These are phyloP conservation scores for Plenodomus lindquistii DNA, from an alignment of 2,329 filamentous ascomycete genomes.

Conservation along the genomic window DNA sequence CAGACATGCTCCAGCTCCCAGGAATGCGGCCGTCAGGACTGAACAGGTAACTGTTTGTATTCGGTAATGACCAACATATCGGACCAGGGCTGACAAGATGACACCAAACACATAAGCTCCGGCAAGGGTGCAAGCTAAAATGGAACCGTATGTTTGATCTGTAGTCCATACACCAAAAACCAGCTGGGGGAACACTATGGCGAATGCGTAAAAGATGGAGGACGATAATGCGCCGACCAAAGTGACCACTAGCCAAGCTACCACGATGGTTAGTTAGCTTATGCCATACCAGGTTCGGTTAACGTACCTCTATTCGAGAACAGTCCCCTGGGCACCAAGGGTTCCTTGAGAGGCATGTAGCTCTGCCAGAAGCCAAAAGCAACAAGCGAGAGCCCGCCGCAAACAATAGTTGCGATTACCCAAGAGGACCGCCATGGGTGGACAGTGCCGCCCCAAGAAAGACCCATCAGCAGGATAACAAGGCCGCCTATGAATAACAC, in stretches of 20 bases:
- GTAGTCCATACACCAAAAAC: conserved; percentile 34
- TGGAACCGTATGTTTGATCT: no score
- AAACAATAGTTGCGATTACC: conserved; percentile 41
- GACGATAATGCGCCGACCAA: conserved; percentile 39
- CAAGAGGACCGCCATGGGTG: conserved; percentile 43
- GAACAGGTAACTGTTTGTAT: no score
- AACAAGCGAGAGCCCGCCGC: conserved; percentile 37
- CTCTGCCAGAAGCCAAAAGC: conserved; percentile 38
- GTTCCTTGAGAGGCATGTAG: conserved; percentile 37
- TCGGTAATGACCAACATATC: no score
- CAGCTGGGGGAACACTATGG: conserved; percentile 35
- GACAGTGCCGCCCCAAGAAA: conserved; percentile 48
- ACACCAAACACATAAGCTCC: no score
- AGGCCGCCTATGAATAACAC: conserved; percentile 53
- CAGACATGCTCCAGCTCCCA: no score
- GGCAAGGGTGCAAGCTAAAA: no score
- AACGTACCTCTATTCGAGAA: conserved; percentile 44
- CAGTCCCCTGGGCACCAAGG: conserved; percentile 43
- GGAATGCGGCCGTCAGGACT: no score
- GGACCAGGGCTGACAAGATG: no score
- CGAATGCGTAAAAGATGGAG: conserved; percentile 32
- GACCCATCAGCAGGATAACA: conserved; percentile 52
- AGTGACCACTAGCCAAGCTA: conserved; percentile 38
- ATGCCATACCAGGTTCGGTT: no score
- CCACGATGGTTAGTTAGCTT: conserved; percentile 40